These are phyloP conservation scores for Calonectria leucothoes DNA, from an alignment of 2,329 filamentous ascomycete genomes.

Conservation along the genomic window DNA sequence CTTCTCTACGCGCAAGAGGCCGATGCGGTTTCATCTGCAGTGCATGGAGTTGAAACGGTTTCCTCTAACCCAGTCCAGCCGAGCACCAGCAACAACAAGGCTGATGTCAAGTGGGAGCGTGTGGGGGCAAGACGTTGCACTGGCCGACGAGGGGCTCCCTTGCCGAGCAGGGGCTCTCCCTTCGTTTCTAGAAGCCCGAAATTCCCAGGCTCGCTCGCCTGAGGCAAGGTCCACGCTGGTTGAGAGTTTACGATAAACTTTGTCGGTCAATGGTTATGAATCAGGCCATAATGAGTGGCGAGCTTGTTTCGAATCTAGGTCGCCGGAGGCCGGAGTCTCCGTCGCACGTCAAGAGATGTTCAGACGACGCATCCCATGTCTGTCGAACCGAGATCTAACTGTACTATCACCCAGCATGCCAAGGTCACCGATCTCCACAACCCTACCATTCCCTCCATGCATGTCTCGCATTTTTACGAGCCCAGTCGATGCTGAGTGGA, in stretches of 20 bases:
- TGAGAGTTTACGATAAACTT: not conserved
- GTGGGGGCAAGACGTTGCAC: not conserved
- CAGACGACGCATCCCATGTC: not conserved
- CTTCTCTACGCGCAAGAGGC: constrained; percentile 10
- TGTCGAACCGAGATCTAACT: not conserved
- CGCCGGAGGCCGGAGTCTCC: not conserved
- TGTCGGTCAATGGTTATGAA: not conserved
- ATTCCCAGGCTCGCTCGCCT: constrained; percentile 11
- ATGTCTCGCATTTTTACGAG: not conserved
- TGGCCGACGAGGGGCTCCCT: not conserved
- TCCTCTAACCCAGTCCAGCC: constrained; percentile 5
- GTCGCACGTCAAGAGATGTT: not conserved
- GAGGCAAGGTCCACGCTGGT: constrained; percentile 4
- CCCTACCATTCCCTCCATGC: not conserved
- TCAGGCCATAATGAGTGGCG: not conserved
- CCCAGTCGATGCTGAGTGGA: not conserved
- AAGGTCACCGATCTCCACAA: not conserved
- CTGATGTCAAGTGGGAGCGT: constrained; percentile 11
- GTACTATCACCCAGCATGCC: not conserved
- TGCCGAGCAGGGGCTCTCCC: constrained; percentile 1
- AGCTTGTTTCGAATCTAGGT: constrained; percentile 12
- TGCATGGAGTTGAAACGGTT: constrained; percentile 19
- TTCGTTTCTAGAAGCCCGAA: constrained; percentile 19
- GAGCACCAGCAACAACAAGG: constrained; percentile 1
- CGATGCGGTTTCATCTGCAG: constrained; percentile 22